Evolutionary conservation across 2,329 filamentous ascomycete species (phyloP), one percentile per base, ranked within the genome.

Genomic region (Aureobasidium melanogenum): DNA sequence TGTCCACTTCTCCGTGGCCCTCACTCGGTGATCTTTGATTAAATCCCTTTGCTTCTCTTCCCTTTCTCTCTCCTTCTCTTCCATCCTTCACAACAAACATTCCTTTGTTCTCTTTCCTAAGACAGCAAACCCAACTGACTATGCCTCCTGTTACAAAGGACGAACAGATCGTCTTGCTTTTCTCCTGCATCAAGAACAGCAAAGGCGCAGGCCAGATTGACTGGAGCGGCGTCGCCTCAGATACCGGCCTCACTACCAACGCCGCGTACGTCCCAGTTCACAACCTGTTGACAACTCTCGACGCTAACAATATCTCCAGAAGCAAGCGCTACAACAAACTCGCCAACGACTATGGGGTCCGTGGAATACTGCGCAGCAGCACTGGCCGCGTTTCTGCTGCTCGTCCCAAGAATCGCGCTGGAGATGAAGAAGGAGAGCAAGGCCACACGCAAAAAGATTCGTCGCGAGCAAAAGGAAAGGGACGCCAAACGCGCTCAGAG

Each of bases 321-420:
- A 88, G 86, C 1, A 88, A 88, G 73, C 77, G 86, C 66, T 88
- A 86, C 67, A 84, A 87, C 71, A 82, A 86, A 34, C 79, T 89
- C 69, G 77, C 87, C 73, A 85, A 86, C 69, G 74, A 80, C 9
- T 76, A 85, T 57, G 54, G 54, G 38, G 38, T 57, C 54, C 26
- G 54, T 65, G 79, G 77, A 28, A 81, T 86, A 61, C 64, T 64
- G 46, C 66, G 39, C 55, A 46, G 60, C 60, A 56, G 55, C 63
- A 24, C 34, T 55, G 44, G 56, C 57, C 54, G 54, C 39, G 44
- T 38, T 60, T 5, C 46, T 60, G 52, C 52, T 60, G 17, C 36
- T 59, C 46, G 57, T 63, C 30, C 48, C 55, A 57, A 57, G 32
- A 39, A 62, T 47, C 39, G 51, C 32, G n/a, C 38, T 48, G 51